These are phyloP conservation scores for Scheffersomyces illinoinensis DNA, from an alignment of 1,139 yeast species.

Conservation along the genomic window DNA sequence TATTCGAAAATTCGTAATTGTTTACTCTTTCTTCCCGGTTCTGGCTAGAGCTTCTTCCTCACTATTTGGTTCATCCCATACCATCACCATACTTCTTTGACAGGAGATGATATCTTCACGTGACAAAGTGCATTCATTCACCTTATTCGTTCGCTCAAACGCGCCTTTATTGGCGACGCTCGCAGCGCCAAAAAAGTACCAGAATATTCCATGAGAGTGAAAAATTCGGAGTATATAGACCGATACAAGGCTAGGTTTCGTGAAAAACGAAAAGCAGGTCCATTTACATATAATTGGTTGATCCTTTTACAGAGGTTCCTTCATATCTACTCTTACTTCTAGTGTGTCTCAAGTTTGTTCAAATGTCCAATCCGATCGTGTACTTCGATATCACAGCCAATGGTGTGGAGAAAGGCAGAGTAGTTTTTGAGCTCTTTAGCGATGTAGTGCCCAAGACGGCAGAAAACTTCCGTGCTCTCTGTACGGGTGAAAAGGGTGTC, in stretches of 20 bases:
- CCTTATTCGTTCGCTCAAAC: background rate
- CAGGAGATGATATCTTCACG: background rate
- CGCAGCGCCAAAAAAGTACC: background rate
- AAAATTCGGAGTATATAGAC: background rate
- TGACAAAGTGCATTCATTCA: background rate
- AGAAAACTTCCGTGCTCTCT: conserved; percentile 86
- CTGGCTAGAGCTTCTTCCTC: background rate
- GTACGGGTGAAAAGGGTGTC: conserved; percentile 85
- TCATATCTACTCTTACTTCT: background rate
- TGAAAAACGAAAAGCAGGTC: background rate
- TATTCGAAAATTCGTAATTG: background rate
- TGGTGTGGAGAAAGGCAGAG: conserved; percentile 65
- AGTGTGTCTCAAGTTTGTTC: background rate
- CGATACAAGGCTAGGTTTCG: background rate
- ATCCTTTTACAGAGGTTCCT: background rate
- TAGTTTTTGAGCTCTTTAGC: conserved; percentile 71
- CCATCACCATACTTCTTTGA: background rate
- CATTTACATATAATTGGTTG: background rate
- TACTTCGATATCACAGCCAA: conserved; percentile 76
- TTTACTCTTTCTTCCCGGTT: background rate
- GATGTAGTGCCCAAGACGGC: conserved; percentile 92
- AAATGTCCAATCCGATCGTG: conserved; percentile 27
- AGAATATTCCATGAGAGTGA: background rate
- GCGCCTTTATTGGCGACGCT: background rate
- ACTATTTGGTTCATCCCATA: background rate